Conservation (phyloP, 768 basidiomycete species). For the Russula foetens region DNA sequence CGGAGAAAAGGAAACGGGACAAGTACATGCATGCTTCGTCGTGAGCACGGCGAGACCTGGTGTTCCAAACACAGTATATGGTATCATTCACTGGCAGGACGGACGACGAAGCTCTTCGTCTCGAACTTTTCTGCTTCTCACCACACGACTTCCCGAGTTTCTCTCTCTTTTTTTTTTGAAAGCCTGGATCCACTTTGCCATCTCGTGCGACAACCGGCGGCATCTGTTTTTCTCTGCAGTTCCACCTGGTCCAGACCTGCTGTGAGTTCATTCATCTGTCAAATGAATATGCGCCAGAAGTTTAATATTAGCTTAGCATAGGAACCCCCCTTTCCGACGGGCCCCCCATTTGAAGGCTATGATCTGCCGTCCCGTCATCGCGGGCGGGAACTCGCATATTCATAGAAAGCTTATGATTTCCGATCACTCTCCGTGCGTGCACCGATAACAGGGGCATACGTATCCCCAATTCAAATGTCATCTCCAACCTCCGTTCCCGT, state of each 20-base stretch:
- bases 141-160: neutral
- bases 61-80: too few relatives aligned
- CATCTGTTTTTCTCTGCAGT: slow-evolving; percentile 24
- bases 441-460: neutral
- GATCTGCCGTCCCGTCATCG: slow-evolving; percentile 32
- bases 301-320: neutral
- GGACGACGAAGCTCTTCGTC: too few relatives aligned
- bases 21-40: neutral
- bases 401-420: too few relatives aligned
- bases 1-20: too few relatives aligned
- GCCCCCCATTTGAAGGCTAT: slow-evolving; percentile 23
- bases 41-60: too few relatives aligned
- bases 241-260: slow-evolving; percentile 22
- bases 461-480: neutral
- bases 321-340: too few relatives aligned
- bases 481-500: neutral
- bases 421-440: too few relatives aligned
- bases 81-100: too few relatives aligned
- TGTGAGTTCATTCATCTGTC: slow-evolving; percentile 23
- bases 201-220: slow-evolving; percentile 22
- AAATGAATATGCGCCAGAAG: neutral
- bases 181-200: slow-evolving; percentile 29
- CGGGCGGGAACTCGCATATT: slow-evolving; percentile 19
- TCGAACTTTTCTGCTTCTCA: neutral
- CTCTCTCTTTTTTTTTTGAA: too few relatives aligned